These are phyloP conservation scores for Candida sanyiensis DNA, from an alignment of 805 yeast genomes.

Conservation along the genomic window DNA sequence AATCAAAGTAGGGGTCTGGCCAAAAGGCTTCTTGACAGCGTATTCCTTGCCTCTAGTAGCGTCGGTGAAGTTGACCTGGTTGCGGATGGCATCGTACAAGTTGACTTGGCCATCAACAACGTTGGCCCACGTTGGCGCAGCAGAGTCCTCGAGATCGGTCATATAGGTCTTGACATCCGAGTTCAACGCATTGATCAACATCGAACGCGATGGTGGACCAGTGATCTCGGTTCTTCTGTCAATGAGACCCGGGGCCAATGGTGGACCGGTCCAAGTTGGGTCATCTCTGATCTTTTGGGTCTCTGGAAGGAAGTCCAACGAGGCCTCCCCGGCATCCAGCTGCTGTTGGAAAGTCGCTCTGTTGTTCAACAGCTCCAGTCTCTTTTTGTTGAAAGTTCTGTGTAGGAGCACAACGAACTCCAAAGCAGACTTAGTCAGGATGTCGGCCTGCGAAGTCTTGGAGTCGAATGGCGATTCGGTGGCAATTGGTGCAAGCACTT, in stretches of 20 bases:
- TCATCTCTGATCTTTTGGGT: slow-evolving; percentile 63
- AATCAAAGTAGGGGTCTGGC: slow-evolving; percentile 64
- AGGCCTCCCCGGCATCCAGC: slow-evolving; percentile 43
- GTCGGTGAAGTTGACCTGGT: slow-evolving; percentile 49
- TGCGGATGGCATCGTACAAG: slow-evolving; percentile 69
- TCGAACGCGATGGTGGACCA: slow-evolving; percentile 80
- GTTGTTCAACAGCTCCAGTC: slow-evolving; percentile 52
- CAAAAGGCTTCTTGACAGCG: slow-evolving; percentile 32
- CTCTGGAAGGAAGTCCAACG: slow-evolving; percentile 55
- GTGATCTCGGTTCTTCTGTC: slow-evolving; percentile 79
- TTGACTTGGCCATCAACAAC: slow-evolving; percentile 78
- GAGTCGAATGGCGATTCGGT: slow-evolving; percentile 30
- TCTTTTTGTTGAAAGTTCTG: slow-evolving; percentile 58
- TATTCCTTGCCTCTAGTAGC: slow-evolving; percentile 37
- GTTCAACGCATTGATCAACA: slow-evolving; percentile 78
- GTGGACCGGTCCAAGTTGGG: slow-evolving; percentile 70
- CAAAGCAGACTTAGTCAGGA: slow-evolving; percentile 42
- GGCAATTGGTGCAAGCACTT: slow-evolving; percentile 31
- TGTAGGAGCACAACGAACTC: slow-evolving; percentile 67
- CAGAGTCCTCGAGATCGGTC: slow-evolving; percentile 83
- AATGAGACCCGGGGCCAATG: slow-evolving; percentile 64
- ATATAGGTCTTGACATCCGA: slow-evolving; percentile 75
- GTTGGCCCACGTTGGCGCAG: slow-evolving; percentile 80
- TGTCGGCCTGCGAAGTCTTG: slow-evolving; percentile 33
- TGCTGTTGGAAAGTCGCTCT: slow-evolving; percentile 54